Conservation (phyloP, 495 filamentous ascomycete species). For the Penicillium mononematosum region DNA sequence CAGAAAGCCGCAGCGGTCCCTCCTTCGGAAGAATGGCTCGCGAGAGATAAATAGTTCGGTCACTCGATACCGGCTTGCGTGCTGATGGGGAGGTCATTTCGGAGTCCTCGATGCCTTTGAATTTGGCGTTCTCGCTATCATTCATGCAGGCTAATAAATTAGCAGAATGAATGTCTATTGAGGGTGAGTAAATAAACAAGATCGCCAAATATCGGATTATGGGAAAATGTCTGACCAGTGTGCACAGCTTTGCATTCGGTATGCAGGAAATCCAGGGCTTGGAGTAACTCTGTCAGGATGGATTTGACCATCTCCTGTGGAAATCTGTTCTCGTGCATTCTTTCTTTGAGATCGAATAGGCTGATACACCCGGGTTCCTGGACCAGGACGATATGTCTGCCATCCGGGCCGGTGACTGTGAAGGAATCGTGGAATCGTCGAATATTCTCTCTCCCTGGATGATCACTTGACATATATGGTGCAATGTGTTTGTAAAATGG, state of each 20-base stretch:
- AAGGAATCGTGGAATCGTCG: slow-evolving; percentile 39
- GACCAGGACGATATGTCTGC: slow-evolving; percentile 45
- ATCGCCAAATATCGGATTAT: background rate
- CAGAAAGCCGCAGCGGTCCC: slow-evolving; percentile 6
- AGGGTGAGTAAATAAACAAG: slow-evolving; percentile 19
- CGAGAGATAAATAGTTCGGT: slow-evolving; percentile 36
- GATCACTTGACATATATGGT: slow-evolving; percentile 25
- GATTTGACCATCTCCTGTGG: slow-evolving; percentile 17
- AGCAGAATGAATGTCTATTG: slow-evolving; percentile 29
- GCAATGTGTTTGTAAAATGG: slow-evolving; percentile 35
- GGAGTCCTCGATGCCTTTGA: slow-evolving; percentile 22
- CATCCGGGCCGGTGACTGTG: slow-evolving; percentile 36
- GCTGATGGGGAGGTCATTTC: slow-evolving; percentile 30
- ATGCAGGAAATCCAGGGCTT: slow-evolving; percentile 47
- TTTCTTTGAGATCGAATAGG: slow-evolving; percentile 23
- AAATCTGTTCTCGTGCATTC: slow-evolving; percentile 22
- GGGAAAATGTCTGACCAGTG: slow-evolving; percentile 34
- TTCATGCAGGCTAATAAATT: slow-evolving; percentile 30
- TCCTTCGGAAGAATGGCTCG: background rate
- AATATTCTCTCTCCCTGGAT: slow-evolving; percentile 28
- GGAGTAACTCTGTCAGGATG: slow-evolving; percentile 22
- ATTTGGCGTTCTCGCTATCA: slow-evolving; percentile 16
- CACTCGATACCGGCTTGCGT: slow-evolving; percentile 37
- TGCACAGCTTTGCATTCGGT: slow-evolving; percentile 39
- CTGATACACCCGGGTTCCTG: slow-evolving; percentile 43